Conservation (phyloP, 208 protist genomes). For the Trichomonas gallinae region DNA sequence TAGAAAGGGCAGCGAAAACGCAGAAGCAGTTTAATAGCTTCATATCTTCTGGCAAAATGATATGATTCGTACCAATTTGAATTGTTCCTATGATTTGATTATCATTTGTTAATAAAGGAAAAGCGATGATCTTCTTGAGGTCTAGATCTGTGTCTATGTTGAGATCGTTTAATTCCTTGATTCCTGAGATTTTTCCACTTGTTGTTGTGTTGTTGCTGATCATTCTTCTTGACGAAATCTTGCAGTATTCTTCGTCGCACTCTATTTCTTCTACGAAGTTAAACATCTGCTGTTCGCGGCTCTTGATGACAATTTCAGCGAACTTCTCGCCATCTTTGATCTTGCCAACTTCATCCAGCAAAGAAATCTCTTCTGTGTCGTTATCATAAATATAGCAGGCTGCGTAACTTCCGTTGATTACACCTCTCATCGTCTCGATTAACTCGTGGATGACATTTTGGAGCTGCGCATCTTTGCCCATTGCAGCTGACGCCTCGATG, state of each 20-base stretch:
- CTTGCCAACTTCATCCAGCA: neutral
- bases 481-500: neutral
- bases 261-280: neutral
- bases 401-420: neutral
- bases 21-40: neutral
- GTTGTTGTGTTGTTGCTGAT: neutral
- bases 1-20: neutral
- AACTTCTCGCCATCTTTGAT: neutral
- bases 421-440: neutral
- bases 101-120: neutral
- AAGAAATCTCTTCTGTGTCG: neutral
- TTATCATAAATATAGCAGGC: neutral
- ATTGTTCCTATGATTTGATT: neutral
- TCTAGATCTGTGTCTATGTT: neutral
- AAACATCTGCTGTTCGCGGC: neutral
- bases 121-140: neutral
- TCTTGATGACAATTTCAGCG: neutral
- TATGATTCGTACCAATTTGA: neutral
- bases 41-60: neutral
- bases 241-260: neutral
- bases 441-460: neutral
- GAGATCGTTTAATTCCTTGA: neutral
- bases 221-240: neutral
- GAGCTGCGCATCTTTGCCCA: neutral
- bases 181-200: neutral